These are phyloP conservation scores for Scheffersomyces stambukii DNA, from an alignment of 1,139 yeast species.

Conservation along the genomic window DNA sequence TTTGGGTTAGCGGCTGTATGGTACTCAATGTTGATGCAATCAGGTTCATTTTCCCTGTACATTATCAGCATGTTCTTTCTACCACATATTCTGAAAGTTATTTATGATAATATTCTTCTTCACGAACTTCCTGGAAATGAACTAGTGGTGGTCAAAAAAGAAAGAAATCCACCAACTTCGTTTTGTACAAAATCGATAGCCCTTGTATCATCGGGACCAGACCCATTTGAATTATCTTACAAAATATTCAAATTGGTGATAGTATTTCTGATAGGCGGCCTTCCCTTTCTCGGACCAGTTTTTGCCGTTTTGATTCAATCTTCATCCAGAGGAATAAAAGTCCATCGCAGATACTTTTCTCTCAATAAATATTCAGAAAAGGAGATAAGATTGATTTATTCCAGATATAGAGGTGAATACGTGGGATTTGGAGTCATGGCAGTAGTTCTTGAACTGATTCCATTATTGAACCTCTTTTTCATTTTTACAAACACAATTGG, in stretches of 20 bases:
- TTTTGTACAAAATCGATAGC: conserved; percentile 22
- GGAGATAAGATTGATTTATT: conserved; percentile 28
- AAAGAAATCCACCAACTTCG: too few species aligned
- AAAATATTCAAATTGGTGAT: conserved; percentile 20
- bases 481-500: conserved; percentile 66
- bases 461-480: conserved; percentile 57
- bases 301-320: conserved; percentile 52
- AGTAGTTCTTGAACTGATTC: conserved; percentile 55
- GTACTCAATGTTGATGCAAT: conserved; percentile 48
- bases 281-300: conserved; percentile 64
- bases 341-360: conserved; percentile 58
- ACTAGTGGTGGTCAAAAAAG: conserved; percentile 38
- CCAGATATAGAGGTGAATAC: conserved; percentile 28
- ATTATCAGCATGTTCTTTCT: conserved; percentile 48
- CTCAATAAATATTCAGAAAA: conserved; percentile 51
- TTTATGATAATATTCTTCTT: conserved; percentile 57
- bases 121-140: conserved; percentile 47
- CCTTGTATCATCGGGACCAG: conserved; percentile 21
- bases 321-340: conserved; percentile 52
- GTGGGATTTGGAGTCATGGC: conserved; percentile 58
- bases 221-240: too few species aligned
- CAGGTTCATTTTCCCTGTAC: conserved; percentile 47
- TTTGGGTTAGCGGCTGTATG: conserved; percentile 53
- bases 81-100: conserved; percentile 50
- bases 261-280: conserved; percentile 38